Conservation (phyloP, 805 yeast genomes). For the Candida maltosa region DNA sequence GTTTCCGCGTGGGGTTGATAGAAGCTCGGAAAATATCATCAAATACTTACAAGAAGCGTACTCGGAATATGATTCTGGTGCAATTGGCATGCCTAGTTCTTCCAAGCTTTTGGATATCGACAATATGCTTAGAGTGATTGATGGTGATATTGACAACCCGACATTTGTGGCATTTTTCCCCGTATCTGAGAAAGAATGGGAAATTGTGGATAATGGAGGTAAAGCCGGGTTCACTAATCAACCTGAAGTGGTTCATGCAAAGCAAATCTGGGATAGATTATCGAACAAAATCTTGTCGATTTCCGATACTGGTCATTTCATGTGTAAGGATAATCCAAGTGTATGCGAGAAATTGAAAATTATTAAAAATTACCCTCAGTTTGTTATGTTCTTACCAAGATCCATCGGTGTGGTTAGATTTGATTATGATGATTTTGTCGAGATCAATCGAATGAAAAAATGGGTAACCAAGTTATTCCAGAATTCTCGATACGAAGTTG, state of each 20-base stretch:
- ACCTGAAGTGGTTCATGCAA: slow-evolving; percentile 47
- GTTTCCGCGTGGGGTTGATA: slow-evolving; percentile 45
- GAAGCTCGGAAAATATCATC: slow-evolving; percentile 48
- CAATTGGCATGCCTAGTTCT: slow-evolving; percentile 36
- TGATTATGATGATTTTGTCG: slow-evolving; percentile 38
- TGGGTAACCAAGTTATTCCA: slow-evolving; percentile 49
- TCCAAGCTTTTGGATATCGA: slow-evolving; percentile 38
- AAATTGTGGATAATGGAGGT: slow-evolving; percentile 21
- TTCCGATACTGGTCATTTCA: slow-evolving; percentile 52
- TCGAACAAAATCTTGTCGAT: slow-evolving; percentile 43
- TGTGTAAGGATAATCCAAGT: slow-evolving; percentile 49
- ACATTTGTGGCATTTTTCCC: slow-evolving; percentile 68
- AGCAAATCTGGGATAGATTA: slow-evolving; percentile 55
- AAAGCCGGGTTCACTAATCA: slow-evolving; percentile 31
- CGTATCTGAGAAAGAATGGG: slow-evolving; percentile 40
- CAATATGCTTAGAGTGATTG: slow-evolving; percentile 45
- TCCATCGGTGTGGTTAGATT: slow-evolving; percentile 45
- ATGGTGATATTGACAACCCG: slow-evolving; percentile 50
- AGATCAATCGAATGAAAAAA: slow-evolving; percentile 25
- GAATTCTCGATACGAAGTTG: slow-evolving; percentile 39
- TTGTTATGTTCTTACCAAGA: slow-evolving; percentile 53
- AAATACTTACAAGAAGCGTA: slow-evolving; percentile 55
- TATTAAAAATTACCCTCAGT: slow-evolving; percentile 30
- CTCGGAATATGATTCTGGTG: slow-evolving; percentile 40
- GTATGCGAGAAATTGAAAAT: slow-evolving; percentile 46